These are phyloP conservation scores for Euphrasia confusa DNA, from an alignment of 257 asterid species.

Conservation along the genomic window DNA sequence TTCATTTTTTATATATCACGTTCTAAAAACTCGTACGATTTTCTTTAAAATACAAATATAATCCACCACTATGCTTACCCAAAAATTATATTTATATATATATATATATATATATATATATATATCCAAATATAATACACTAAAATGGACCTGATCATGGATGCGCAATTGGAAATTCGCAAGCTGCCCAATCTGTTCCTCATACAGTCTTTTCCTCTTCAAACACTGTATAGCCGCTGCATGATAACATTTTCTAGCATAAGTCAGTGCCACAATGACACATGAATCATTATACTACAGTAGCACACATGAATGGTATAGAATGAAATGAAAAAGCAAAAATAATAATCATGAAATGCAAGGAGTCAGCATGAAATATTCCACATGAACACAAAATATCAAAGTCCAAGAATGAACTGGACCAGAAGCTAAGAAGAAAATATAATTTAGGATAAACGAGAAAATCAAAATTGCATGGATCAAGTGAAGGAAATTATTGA, in stretches of 20 bases:
- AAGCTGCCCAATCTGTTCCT: slow-evolving; percentile 75
- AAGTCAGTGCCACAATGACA: slow-evolving; percentile 12
- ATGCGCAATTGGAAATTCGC: slow-evolving; percentile 77
- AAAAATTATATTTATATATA: too few relatives aligned
- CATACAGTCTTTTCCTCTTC: slow-evolving; percentile 78
- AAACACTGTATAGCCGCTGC: slow-evolving; percentile 90
- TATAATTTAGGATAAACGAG: background rate
- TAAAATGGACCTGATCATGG: slow-evolving; percentile 66
- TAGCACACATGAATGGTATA: background rate
- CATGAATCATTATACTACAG: background rate
- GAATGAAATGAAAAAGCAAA: too few relatives aligned
- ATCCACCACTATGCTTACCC: too few relatives aligned
- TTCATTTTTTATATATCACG: too few relatives aligned
- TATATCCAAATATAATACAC: background rate
- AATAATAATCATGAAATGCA: too few relatives aligned
- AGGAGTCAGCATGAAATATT: background rate
- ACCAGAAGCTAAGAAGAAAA: background rate
- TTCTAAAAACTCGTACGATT: too few relatives aligned
- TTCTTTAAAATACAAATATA: too few relatives aligned
- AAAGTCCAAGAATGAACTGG: background rate
- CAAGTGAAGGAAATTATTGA: background rate
- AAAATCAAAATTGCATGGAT: background rate
- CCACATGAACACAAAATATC: background rate
- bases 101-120: too few relatives aligned
- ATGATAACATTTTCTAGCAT: slow-evolving; percentile 17